Evolutionary conservation across 2,329 filamentous ascomycete genomes (phyloP), one percentile per base, ranked within the genome.

Genomic region (Hymenotorrendiella dingleyae): DNA sequence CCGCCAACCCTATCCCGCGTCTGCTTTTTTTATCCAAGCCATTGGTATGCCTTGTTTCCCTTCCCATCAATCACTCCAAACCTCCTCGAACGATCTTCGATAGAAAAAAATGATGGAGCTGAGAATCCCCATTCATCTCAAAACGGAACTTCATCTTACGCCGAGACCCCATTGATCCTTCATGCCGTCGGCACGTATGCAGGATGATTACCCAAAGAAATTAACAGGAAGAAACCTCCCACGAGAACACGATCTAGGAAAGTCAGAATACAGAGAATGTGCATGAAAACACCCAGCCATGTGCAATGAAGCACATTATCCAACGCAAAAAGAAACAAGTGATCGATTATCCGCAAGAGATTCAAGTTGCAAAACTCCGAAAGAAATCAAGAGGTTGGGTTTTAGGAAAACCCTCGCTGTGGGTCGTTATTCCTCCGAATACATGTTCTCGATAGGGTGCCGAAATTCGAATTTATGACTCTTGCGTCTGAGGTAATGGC

Each of bases 401-500:
- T 12, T 20, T 16, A 21, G 30, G n/a, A 6, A 34, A n/a, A n/a
- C n/a, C n/a, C n/a, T 34, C 7, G 17, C 9, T 17, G 17, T 34
- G 30, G n/a, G 6, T 6, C n/a, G 12, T 21, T 34, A 17, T 19
- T 34, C 19, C 30, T 21, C 30, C 14, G 17, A 20, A 10, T 21
- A 34, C 4, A 17, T 34, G 19, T 34, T 1, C 17, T 17, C 10
- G 17, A 21, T 3, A 20, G 14, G 4, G 12, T 5, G 8, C 10
- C 6, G 1, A 4, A 11, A 4, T n/a, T 21, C 30, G 16, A 34
- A 12, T 26, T 39, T 17, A 39, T n/a, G 26, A 20, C 16, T 40
- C 37, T 36, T 36, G 16, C 23, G 40, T 17, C n/a, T n/a, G n/a
- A n/a, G n/a, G n/a, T n/a, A n/a, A n/a, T 29, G 24, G 24, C 7